Evolutionary conservation across 2,329 filamentous ascomycete genomes (phyloP), one percentile per base, ranked within the genome.

Genomic region (Pyricularia sp.): DNA sequence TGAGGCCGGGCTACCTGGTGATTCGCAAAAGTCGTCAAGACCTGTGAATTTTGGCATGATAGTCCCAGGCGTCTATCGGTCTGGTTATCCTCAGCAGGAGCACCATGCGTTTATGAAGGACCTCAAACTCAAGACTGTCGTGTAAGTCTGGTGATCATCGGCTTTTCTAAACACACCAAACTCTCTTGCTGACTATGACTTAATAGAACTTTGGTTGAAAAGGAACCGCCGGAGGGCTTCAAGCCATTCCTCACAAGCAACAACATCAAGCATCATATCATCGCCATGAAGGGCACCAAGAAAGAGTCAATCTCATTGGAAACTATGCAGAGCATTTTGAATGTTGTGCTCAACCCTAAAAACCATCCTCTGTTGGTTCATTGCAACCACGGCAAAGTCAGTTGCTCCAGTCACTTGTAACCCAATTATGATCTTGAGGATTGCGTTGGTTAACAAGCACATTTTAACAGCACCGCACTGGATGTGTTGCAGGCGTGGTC

Each of bases 251-350:
- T 96, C 69, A 73, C 79, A 49, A 74, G 78, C 5, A 85, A 88
- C 69, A 81, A 81, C 67, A 93, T 96, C 71, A 81, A 81, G 60
- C 91, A 96, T 70, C 79, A 86, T 68, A 81, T 90, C 57, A 88
- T 96, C 71, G 83, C 88, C 69, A 89, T 97, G 79, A 84, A 87
- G 67, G 89, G 92, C n/a, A 96, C 96, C 69, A 96, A 97, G 75
- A 92, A 93, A 70, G 81, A 88, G 65, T 81, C 82, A 9, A 91
- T 91, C 44, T 84, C 88, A 0, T 73, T 84, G 8, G 75, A 79
- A 60, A 85, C 86, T 30, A 91, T 96, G 82, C 81, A 83, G 67
- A 78, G 84, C 8, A 91, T 93, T 60, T 80, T 96, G 28, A 79
- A 83, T 13, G 78, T 93, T 57, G 82, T 93, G 55, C 80, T 93